These are phyloP conservation scores for Miscanthus lutarioriparius DNA, from an alignment of 176 grass and related monocot species.

Conservation along the genomic window DNA sequence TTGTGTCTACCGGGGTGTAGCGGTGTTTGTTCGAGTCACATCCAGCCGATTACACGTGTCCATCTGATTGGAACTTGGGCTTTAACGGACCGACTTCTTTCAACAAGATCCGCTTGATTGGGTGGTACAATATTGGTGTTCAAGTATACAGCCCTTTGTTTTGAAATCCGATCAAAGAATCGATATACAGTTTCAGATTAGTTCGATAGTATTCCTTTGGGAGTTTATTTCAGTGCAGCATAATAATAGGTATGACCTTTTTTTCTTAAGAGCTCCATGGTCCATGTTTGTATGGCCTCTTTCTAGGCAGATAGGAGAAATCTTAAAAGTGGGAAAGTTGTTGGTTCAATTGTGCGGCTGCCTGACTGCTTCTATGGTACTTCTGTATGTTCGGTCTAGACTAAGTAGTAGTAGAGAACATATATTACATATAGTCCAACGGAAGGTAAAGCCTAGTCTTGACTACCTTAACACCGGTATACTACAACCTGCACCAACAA, in stretches of 20 bases:
- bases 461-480: neutral
- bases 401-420: conserved; percentile 2
- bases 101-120: neutral
- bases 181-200: neutral
- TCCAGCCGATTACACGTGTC: neutral
- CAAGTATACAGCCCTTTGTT: neutral
- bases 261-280: neutral
- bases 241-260: neutral
- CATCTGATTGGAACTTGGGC: neutral
- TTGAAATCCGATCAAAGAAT: neutral
- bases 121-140: neutral
- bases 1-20: neutral
- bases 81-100: neutral
- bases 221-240: neutral
- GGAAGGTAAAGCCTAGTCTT: neutral
- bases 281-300: neutral
- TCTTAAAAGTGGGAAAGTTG: neutral
- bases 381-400: neutral
- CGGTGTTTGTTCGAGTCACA: neutral
- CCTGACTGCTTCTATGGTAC: neutral
- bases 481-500: neutral
- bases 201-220: neutral
- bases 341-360: neutral
- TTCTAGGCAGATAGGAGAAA: neutral
- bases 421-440: neutral